A percentile compares a stretch with the other conserved stretches of the same genome.
These are phyloP conservation scores for Trichoderma erinaceum DNA, from an alignment of 495 filamentous ascomycete genomes.

Conservation along the genomic window DNA sequence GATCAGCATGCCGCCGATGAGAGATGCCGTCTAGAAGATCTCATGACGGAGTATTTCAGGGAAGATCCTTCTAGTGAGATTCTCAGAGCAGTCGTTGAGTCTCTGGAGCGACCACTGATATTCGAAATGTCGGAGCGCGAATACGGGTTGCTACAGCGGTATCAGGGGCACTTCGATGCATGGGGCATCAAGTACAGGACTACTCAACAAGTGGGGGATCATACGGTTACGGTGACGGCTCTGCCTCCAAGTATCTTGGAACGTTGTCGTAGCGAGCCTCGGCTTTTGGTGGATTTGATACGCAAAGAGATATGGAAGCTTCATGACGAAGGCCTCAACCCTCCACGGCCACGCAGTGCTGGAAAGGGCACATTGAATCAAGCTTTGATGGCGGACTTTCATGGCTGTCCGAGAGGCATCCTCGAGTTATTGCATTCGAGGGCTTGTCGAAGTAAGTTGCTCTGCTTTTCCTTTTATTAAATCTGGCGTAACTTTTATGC, in stretches of 20 bases:
- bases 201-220: conserved; percentile 11
- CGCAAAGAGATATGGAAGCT: conserved; percentile 66
- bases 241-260: conserved; percentile 69
- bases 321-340: conserved; percentile 17
- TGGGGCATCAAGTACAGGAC: conserved; percentile 70
- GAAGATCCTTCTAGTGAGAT: conserved; percentile 1
- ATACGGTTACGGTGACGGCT: conserved; percentile 43
- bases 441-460: conserved; percentile 63
- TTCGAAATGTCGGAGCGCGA: conserved; percentile 61
- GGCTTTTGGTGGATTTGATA: conserved; percentile 61
- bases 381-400: conserved; percentile 54
- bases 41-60: conserved; percentile 44
- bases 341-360: conserved; percentile 7
- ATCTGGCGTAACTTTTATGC: too few species aligned
- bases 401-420: conserved; percentile 68
- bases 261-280: conserved; percentile 64
- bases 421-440: conserved; percentile 83
- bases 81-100: conserved; percentile 22
- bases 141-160: conserved; percentile 44
- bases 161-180: conserved; percentile 49
- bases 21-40: conserved; percentile 68
- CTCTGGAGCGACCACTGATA: conserved; percentile 46
- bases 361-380: conserved; percentile 16
- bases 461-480: too few species aligned
- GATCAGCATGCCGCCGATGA: conserved; percentile 97